phyloP scores from a whole-genome alignment of 2,329 filamentous ascomycete genomes.

The Dactylellina haptotyla region DNA sequence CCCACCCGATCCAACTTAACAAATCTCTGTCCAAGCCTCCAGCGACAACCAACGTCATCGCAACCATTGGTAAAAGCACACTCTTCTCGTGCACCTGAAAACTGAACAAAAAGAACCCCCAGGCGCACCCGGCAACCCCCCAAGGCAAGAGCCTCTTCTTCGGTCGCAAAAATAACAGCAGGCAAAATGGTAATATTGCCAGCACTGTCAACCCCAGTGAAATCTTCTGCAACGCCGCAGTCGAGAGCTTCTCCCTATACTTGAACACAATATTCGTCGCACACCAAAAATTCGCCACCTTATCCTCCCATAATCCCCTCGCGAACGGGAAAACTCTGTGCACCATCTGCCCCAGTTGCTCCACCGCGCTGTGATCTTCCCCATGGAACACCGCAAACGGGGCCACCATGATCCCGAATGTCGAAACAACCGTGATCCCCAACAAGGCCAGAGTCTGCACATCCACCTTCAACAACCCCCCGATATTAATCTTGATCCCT shows the following conservation, averaged over 20 bases:
- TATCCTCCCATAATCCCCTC: conserved; percentile 96
- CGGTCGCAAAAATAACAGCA: conserved; percentile 81
- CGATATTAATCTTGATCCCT: conserved; percentile 15
- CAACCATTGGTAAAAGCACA: conserved; percentile 87
- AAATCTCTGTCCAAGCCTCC: conserved; percentile 79
- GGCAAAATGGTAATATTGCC: conserved; percentile 80
- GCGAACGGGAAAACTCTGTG: conserved; percentile 97
- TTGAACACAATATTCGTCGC: conserved; percentile 90
- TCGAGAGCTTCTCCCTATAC: conserved; percentile 74
- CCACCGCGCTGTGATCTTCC: conserved; percentile 74
- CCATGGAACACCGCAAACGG: conserved; percentile 71
- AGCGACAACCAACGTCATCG: conserved; percentile 88
- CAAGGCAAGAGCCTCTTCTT: conserved; percentile 79
- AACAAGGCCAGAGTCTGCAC: conserved; percentile 76
- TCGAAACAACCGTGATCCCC: conserved; percentile 75
- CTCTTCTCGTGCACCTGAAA: conserved; percentile 99
- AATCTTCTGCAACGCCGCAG: conserved; percentile 72
- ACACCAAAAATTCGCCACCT: conserved; percentile 99
- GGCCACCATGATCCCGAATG: conserved; percentile 72
- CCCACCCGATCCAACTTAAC: conserved; percentile 93
- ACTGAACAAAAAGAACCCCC: conserved; percentile 97
- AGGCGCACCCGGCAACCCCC: conserved; percentile 83
- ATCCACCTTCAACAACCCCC: conserved; percentile 65
- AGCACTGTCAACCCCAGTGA: conserved; percentile 79
- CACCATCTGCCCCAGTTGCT: conserved; percentile 83